These are phyloP conservation scores for Obelidium mucronatum DNA, from an alignment of 192 early-diverging fungal genomes.

Conservation along the genomic window DNA sequence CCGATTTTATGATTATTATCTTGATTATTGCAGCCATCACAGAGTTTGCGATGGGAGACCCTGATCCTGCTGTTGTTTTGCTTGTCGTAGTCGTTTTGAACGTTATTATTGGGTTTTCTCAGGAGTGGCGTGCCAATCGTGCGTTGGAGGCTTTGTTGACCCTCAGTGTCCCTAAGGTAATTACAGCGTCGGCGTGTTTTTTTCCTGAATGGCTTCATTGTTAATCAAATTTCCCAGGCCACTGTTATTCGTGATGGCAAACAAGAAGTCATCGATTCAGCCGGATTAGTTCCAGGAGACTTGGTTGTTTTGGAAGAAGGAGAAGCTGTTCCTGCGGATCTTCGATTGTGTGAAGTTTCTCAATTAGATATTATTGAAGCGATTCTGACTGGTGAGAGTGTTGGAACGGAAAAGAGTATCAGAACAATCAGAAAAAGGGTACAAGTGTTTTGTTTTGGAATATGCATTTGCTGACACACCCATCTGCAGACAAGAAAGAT, in stretches of 20 bases:
- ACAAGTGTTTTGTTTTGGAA: conserved; percentile 16
- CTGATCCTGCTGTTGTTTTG: conserved; percentile 66
- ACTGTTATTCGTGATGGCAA: conserved; percentile 86
- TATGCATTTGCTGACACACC: conserved; percentile 5
- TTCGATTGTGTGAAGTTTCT: conserved; percentile 80
- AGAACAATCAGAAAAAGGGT: conserved; percentile 72
- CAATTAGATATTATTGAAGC: conserved; percentile 95
- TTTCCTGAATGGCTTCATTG: too few species aligned
- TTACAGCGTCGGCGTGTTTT: not conserved
- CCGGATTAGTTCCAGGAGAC: conserved; percentile 88
- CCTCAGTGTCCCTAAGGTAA: conserved; percentile 77
- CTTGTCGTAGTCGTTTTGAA: conserved; percentile 85
- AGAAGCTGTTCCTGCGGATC: conserved; percentile 92
- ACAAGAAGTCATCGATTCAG: conserved; percentile 74
- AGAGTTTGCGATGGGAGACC: conserved; percentile 51
- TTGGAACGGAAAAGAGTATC: conserved; percentile 79
- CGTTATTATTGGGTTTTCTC: conserved; percentile 81
- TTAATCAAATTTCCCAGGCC: conserved; percentile 49
- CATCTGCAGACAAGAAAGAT: conserved; percentile 64
- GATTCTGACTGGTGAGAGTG: conserved; percentile 89
- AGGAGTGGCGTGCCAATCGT: conserved; percentile 94
- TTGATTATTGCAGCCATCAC: conserved; percentile 79
- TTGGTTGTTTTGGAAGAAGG: conserved; percentile 92
- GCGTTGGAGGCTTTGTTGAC: conserved; percentile 93
- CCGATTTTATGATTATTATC: conserved; percentile 95